Conservation (phyloP, 352 stramenopile genomes). For the Phytophthora pini region DNA sequence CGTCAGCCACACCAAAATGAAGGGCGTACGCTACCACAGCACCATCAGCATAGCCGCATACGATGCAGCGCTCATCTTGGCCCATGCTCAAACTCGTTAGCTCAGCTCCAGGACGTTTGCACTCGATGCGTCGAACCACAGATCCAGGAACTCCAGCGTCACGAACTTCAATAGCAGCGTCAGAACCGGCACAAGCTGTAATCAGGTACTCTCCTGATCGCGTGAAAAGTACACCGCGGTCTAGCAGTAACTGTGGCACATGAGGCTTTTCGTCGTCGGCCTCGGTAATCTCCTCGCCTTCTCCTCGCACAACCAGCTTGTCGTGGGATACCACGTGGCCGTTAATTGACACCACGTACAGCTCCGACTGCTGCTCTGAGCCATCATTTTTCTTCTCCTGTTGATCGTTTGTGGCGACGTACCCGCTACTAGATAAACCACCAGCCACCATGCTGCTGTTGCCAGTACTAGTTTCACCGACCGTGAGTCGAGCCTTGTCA, state of each 20-base stretch:
- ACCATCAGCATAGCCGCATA: conserved; percentile 84
- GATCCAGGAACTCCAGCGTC: conserved; percentile 61
- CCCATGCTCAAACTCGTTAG: conserved; percentile 79
- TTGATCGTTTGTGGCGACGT: conserved; percentile 36
- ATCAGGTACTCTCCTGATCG: conserved; percentile 84
- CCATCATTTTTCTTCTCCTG: conserved; percentile 31
- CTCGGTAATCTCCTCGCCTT: conserved; percentile 26
- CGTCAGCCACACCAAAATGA: conserved; percentile 82
- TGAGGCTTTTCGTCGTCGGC: conserved; percentile 18
- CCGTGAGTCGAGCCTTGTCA: conserved; percentile 49
- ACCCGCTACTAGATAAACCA: conserved; percentile 42
- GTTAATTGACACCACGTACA: conserved; percentile 87
- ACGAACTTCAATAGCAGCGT: conserved; percentile 82
- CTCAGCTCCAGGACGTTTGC: conserved; percentile 61
- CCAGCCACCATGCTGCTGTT: conserved; percentile 49
- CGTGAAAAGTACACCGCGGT: conserved; percentile 77
- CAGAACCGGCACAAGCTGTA: conserved; percentile 58
- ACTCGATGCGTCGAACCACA: conserved; percentile 81
- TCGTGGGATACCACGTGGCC: conserved; percentile 75
- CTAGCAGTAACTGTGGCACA: conserved; percentile 62
- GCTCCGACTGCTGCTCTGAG: conserved; percentile 64
- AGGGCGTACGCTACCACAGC: conserved; percentile 82
- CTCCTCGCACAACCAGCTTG: conserved; percentile 47
- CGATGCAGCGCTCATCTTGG: conserved; percentile 82
- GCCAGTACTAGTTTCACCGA: conserved; percentile 35